These are phyloP conservation scores for Venturiaceae sp. DNA, from an alignment of 2,329 filamentous ascomycete species.

Conservation along the genomic window DNA sequence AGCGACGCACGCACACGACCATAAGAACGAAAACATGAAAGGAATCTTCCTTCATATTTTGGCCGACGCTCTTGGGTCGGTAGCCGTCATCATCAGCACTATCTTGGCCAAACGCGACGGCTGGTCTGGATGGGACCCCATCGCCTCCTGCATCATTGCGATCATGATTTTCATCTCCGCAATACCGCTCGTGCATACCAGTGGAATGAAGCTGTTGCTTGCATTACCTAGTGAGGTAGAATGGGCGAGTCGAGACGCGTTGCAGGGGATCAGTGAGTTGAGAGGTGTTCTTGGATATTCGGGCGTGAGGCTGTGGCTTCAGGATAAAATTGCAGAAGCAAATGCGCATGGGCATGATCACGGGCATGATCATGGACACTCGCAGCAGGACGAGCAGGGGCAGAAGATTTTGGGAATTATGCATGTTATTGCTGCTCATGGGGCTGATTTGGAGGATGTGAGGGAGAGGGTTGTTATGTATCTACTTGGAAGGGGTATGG, in stretches of 20 bases:
- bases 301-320: constrained; percentile 86
- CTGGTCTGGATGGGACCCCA: constrained; percentile 89
- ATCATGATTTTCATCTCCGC: constrained; percentile 89
- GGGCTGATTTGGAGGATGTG: constrained; percentile 72
- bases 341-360: constrained; percentile 32
- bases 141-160: constrained; percentile 90
- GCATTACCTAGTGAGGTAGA: constrained; percentile 78
- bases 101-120: constrained; percentile 76
- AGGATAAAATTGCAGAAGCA: constrained; percentile 46
- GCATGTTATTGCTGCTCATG: constrained; percentile 67
- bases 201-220: constrained; percentile 72
- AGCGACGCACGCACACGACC: constrained; percentile 34
- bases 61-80: constrained; percentile 87
- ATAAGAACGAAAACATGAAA: constrained; percentile 95
- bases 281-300: constrained; percentile 79
- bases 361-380: constrained; percentile 18
- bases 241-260: constrained; percentile 75
- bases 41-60: constrained; percentile 95
- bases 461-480: constrained; percentile 66
- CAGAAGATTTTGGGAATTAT: constrained; percentile 68
- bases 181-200: constrained; percentile 75
- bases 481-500: constrained; percentile 60
- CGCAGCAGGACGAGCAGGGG: constrained; percentile 20
- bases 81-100: constrained; percentile 89
- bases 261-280: constrained; percentile 73